Base-by-base conservation (phyloP, 805 yeast species). In the Wilhelminamyces savonicus region DNA sequence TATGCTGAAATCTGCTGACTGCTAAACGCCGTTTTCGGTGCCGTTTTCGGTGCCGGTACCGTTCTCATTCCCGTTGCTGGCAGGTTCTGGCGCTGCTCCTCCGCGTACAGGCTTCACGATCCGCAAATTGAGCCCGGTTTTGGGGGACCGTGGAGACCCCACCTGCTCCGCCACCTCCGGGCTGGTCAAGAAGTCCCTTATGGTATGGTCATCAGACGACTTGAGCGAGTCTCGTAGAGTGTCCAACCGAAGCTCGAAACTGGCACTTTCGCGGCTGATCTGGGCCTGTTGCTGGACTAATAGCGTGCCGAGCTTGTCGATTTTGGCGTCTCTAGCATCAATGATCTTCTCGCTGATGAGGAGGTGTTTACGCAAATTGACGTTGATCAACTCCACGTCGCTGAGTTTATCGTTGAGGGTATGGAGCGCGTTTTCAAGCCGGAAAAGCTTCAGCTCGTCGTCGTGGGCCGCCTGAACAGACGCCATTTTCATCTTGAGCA, bases 71-170 rank as follows among this genome's bases (percentile, higher is more conserved):
- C n/a, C n/a, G n/a, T n/a, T n/a, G n/a, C n/a, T n/a, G n/a, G n/a
- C n/a, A n/a, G n/a, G n/a, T n/a, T n/a, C n/a, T n/a, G n/a, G n/a
- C n/a, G n/a, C n/a, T n/a, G n/a, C 57, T 6, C 78, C 78, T 1
- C 82, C 82, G 31, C 78, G 60, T 23, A 76, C 39, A 3, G 83
- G 82, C 48, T 76, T 78, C 13, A 78, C 74, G 6, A 80, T 78
- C 30, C 75, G 55, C 36, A 77, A 56, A 46, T 76, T 74, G 28
- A 76, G 53, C 1, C 81, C 81, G 13, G 59, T 55, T 36, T 61
- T 59, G 11, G 65, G 62, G 3, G 62, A 52, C 1, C 30, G 29
- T 4, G 45, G 48, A 9, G 48, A 36, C n/a, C n/a, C n/a, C n/a
- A n/a, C n/a, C n/a, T n/a, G n/a, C n/a, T n/a, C n/a, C n/a, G n/a